phyloP scores from a whole-genome alignment of 164 flowering plant species.

The Malania oleifera region DNA sequence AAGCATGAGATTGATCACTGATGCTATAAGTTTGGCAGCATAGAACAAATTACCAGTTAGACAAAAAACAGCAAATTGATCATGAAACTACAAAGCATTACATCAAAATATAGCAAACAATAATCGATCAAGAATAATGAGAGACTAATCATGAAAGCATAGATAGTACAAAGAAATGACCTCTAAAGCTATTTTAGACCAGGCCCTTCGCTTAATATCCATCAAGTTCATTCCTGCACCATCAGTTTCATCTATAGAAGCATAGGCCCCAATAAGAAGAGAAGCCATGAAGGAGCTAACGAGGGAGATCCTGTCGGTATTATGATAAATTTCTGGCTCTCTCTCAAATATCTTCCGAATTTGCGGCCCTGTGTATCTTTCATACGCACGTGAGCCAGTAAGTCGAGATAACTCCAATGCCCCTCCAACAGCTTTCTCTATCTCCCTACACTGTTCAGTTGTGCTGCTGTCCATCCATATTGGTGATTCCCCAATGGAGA shows the following conservation, averaged over 20 bases:
- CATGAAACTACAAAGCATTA: neutral
- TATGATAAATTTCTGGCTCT: constrained; percentile 56
- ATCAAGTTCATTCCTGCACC: constrained; percentile 98
- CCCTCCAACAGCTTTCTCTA: constrained; percentile 86
- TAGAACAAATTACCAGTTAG: neutral
- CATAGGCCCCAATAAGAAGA: constrained; percentile 71
- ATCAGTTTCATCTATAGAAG: constrained; percentile 87
- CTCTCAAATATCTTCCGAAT: constrained; percentile 68
- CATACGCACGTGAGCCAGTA: constrained; percentile 87
- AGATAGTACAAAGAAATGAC: constrained; percentile 24
- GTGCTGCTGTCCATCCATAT: constrained; percentile 99
- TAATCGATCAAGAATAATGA: neutral
- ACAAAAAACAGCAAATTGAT: neutral
- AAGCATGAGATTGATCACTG: neutral
- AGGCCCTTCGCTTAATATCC: constrained; percentile 58
- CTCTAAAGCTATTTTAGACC: constrained; percentile 56
- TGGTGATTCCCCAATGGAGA: constrained; percentile 77
- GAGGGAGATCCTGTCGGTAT: constrained; percentile 89
- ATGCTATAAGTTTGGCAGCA: neutral
- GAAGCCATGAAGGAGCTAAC: constrained; percentile 97
- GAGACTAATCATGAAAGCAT: neutral
- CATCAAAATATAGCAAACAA: neutral
- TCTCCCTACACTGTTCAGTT: constrained; percentile 73
- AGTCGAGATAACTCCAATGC: constrained; percentile 65
- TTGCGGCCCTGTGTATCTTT: constrained; percentile 89